phyloP scores from a whole-genome alignment of 371 early-diverging fungal genomes.

The Zychaea mexicana region DNA sequence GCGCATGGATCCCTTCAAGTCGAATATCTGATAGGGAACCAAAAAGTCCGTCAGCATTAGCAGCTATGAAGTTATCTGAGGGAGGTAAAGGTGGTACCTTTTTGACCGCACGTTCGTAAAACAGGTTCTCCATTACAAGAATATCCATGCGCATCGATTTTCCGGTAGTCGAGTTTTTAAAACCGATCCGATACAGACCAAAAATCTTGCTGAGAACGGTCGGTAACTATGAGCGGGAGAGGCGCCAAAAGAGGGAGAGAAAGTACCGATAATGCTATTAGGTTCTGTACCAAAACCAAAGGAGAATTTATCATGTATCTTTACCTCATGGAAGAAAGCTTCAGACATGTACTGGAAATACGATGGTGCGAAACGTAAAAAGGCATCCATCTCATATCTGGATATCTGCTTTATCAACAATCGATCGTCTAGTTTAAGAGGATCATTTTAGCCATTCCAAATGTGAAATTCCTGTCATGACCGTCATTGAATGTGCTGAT shows the following conservation, averaged over 20 bases:
- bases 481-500: no score
- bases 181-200: constrained; percentile 91
- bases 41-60: no score
- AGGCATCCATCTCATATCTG: constrained; percentile 87
- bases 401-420: constrained; percentile 93
- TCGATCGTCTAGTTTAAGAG: constrained; percentile 92
- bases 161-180: constrained; percentile 82
- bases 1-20: constrained; percentile 94
- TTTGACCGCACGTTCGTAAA: constrained; percentile 81
- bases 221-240: constrained; percentile 65
- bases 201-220: constrained; percentile 94
- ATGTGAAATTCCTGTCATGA: no score
- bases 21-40: constrained; percentile 93
- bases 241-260: neutral
- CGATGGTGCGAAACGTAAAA: constrained; percentile 89
- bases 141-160: constrained; percentile 88
- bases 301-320: no score
- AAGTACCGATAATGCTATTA: no score
- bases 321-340: constrained; percentile 80
- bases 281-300: no score
- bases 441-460: no score
- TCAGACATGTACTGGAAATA: constrained; percentile 94
- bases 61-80: neutral
- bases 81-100: no score
- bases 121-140: constrained; percentile 96